Base-by-base conservation (phyloP, 495 filamentous ascomycete genomes). In the Podospora anserina region DNA sequence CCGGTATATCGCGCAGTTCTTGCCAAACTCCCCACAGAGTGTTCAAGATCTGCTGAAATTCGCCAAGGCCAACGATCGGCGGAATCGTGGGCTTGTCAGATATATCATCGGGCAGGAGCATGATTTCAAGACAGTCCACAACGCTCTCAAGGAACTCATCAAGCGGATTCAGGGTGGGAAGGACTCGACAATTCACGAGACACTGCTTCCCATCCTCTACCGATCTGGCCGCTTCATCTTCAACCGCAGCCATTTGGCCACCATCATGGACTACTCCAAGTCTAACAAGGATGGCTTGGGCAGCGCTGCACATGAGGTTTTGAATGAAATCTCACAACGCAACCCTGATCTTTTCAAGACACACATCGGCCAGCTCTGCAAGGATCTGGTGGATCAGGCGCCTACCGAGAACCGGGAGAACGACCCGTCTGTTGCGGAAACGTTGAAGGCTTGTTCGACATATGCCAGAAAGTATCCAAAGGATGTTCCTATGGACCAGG, bases 351-450 rank as follows among this genome's bases (percentile, higher is more conserved):
- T 98, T 9, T 90, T 99, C 77, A 91, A 92, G 77, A 91, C 92
- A 1, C 94, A 98, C 71, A 89, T 97, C 5, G 91, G 92, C 60
- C 94, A 97, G 71, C 90, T 99, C 66, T 97, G 93, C 79, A 92
- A 91, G 72, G 86, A 90, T 53, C 83, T 99, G 7, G 87, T 91
- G 71, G 87, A 91, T 23, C 87, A 93, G 74, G 91, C 93, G 6
- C 94, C 95, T 3, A 88, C 85, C 18, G 77, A 81, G 16, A 84
- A 83, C n/a, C 86, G 85, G 30, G 71, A 85, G 2, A 91, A 91
- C 64, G 88, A 92, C 65, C 71, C 86, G 2, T 81, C 86, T 2
- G 89, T 91, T 11, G 92, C 93, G 20, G 92, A 97, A 75, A 94
- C 93, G 5, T 83, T 99, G 67, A 97, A 96, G 76, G 94, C 95